Conservation (phyloP, 2,329 filamentous ascomycete genomes). For the Colletotrichum agaves region DNA sequence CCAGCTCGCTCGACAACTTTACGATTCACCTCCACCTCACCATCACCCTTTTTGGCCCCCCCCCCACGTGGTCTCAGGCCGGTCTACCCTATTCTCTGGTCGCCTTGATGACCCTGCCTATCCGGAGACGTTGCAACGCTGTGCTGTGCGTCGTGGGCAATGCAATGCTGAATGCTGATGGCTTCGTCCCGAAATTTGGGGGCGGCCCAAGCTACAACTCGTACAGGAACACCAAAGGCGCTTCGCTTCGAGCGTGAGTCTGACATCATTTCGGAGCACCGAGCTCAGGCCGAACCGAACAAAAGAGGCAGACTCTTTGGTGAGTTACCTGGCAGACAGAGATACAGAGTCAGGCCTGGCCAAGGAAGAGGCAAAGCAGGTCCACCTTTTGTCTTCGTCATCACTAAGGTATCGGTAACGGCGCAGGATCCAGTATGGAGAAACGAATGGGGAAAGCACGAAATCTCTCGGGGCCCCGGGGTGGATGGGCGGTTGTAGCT, state of each 20-base stretch:
- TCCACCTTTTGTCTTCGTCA: conserved; percentile 22
- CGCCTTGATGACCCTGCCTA: not conserved
- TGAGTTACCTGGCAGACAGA: not conserved
- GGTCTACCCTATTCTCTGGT: conserved; percentile 9
- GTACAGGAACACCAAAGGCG: too few relatives aligned
- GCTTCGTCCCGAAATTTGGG: not conserved
- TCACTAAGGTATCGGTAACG: conserved; percentile 16
- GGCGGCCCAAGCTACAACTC: not conserved
- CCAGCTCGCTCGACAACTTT: not conserved
- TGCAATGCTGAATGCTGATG: too few relatives aligned
- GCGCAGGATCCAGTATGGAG: conserved; percentile 20
- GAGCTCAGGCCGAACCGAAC: conserved; percentile 32
- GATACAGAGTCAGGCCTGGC: not conserved
- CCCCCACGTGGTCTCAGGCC: conserved; percentile 32
- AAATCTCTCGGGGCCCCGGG: conserved; percentile 18
- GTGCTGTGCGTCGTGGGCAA: not conserved
- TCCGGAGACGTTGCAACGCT: not conserved
- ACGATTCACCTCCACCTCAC: not conserved
- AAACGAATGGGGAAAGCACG: conserved; percentile 32
- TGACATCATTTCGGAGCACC: conserved; percentile 33
- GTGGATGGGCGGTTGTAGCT: conserved; percentile 8
- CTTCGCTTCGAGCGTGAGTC: not conserved
- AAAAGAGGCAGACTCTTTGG: not conserved
- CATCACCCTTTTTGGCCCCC: not conserved
- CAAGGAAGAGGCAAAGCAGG: conserved; percentile 4